A percentile compares a stretch with the other conserved stretches of the same genome.
These are phyloP conservation scores for Speleostelium caveatum DNA, from an alignment of 78 protist genomes.

Conservation along the genomic window DNA sequence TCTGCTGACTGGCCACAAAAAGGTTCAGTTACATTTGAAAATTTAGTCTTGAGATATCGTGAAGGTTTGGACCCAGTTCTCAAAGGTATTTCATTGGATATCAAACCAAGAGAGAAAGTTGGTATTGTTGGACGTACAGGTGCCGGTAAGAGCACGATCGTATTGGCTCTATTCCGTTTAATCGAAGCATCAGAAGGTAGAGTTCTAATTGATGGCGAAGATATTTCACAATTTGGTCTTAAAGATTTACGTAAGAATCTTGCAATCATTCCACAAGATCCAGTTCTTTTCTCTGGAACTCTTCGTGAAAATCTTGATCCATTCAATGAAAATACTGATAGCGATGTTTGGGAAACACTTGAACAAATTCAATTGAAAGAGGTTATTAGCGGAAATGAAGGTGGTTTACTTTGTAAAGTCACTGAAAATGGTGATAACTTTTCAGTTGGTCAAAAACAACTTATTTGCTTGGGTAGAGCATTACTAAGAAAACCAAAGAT, in stretches of 20 bases:
- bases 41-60: constrained; percentile 89
- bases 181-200: constrained; percentile 72
- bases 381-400: constrained; percentile 19
- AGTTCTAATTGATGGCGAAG: constrained; percentile 80
- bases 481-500: constrained; percentile 74
- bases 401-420: constrained; percentile 46
- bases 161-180: constrained; percentile 84
- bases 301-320: constrained; percentile 96
- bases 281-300: constrained; percentile 90
- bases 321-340: constrained; percentile 77
- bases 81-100: constrained; percentile 60
- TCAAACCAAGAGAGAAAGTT: constrained; percentile 87
- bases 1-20: constrained; percentile 77
- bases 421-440: constrained; percentile 92
- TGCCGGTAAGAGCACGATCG: constrained; percentile 84
- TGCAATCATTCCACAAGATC: constrained; percentile 96
- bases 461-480: constrained; percentile 95
- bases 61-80: constrained; percentile 88
- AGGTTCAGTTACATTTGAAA: constrained; percentile 80
- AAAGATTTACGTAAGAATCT: constrained; percentile 83
- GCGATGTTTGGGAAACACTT: constrained; percentile 80
- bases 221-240: constrained; percentile 78
- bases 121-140: constrained; percentile 97
- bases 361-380: constrained; percentile 74
- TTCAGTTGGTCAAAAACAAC: constrained; percentile 95